phyloP scores from a whole-genome alignment of 306 rosid species.

The Herpetospermum pedunculosum region DNA sequence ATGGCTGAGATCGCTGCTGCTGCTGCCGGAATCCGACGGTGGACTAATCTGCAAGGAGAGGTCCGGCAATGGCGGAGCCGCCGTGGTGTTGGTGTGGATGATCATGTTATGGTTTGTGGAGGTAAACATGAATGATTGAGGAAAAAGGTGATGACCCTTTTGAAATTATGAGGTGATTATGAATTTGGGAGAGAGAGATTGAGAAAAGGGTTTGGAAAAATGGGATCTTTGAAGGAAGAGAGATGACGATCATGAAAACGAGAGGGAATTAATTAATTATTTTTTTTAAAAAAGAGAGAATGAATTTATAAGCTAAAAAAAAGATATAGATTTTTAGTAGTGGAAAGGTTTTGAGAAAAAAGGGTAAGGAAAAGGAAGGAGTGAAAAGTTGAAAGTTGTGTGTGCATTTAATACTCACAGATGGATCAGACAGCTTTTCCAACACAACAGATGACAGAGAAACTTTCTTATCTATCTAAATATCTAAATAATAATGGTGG shows the following conservation, averaged over 20 bases:
- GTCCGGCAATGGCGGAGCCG: conserved; percentile 34
- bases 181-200: conserved; percentile 36
- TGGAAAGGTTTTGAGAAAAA: conserved; percentile 16
- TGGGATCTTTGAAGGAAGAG: not conserved
- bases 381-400: conserved; percentile 41
- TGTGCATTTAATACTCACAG: conserved; percentile 41
- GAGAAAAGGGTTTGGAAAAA: conserved; percentile 1
- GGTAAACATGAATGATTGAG: conserved; percentile 18
- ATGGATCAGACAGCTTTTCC: conserved; percentile 24
- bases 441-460: conserved; percentile 5
- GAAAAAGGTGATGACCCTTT: conserved; percentile 10
- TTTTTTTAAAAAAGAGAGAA: too few relatives aligned
- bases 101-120: not conserved
- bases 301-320: conserved; percentile 6
- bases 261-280: too few relatives aligned
- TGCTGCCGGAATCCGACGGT: conserved; percentile 31
- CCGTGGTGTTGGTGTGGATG: not conserved
- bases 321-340: too few relatives aligned
- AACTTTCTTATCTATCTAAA: not conserved
- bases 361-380: conserved; percentile 26
- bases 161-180: conserved; percentile 74
- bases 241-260: not conserved
- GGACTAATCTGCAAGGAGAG: conserved; percentile 76
- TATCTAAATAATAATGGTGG: not conserved
- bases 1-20: conserved; percentile 55